Conservation (phyloP, 2,329 filamentous ascomycete genomes). For the Paecilomyces fulvus region DNA sequence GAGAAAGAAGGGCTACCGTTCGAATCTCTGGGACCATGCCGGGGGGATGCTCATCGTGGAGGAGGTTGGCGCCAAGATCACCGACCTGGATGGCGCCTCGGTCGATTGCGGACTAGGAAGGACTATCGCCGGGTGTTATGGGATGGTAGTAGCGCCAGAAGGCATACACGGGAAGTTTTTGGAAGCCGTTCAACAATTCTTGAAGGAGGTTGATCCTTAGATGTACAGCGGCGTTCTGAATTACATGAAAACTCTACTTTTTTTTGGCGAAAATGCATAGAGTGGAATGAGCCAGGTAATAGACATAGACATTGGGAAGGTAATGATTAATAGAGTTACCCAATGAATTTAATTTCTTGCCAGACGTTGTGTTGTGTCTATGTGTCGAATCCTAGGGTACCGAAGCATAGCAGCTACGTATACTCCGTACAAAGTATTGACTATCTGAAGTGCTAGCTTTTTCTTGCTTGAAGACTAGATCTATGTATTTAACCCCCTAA, state of each 20-base stretch:
- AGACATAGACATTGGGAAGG: neutral
- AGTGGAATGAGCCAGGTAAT: neutral
- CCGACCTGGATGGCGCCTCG: conserved; percentile 42
- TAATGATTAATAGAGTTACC: neutral
- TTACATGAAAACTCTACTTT: neutral
- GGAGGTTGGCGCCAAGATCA: conserved; percentile 44
- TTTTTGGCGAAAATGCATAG: neutral
- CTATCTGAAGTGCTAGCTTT: too few relatives aligned
- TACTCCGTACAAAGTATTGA: too few relatives aligned
- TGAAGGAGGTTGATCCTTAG: neutral
- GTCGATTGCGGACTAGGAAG: conserved; percentile 42
- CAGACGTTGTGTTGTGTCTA: neutral
- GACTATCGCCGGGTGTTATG: conserved; percentile 29
- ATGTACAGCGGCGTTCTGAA: neutral
- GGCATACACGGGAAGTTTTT: conserved; percentile 25
- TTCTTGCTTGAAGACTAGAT: too few relatives aligned
- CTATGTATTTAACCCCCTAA: too few relatives aligned
- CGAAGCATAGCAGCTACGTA: too few relatives aligned
- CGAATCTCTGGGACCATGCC: conserved; percentile 49
- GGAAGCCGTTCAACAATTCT: conserved; percentile 18
- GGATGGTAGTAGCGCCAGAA: conserved; percentile 34
- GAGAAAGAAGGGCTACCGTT: conserved; percentile 34
- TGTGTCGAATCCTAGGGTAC: too few relatives aligned
- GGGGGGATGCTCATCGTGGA: conserved; percentile 44
- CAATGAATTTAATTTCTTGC: neutral